Conservation (phyloP, 257 asterid genomes). For the Misopates orontium region DNA sequence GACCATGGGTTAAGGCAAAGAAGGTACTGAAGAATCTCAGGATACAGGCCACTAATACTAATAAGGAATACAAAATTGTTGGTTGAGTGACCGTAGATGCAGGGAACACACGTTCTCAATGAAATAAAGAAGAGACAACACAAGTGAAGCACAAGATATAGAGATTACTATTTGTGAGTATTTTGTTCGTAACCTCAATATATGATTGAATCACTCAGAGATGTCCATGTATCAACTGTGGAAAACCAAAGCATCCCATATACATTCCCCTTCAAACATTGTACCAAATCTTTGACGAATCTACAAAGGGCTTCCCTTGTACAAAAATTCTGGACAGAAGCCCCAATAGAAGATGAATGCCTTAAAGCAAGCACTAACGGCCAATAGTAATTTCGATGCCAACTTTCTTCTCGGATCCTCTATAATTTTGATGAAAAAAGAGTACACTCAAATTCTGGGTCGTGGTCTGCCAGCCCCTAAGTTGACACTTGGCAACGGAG, state of each 20-base stretch:
- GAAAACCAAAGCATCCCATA: constrained; percentile 62
- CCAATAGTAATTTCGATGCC: constrained; percentile 45
- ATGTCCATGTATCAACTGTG: constrained; percentile 65
- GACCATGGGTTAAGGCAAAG: constrained; percentile 76
- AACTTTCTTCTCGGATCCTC: constrained; percentile 49
- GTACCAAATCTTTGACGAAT: constrained; percentile 55
- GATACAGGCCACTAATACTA: constrained; percentile 40
- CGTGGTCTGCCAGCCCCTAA: constrained; percentile 62
- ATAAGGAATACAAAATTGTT: constrained; percentile 57
- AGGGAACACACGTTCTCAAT: constrained; percentile 52
- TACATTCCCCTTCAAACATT: constrained; percentile 67
- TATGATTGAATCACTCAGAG: constrained; percentile 41
- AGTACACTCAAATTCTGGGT: constrained; percentile 56
- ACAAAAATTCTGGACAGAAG: constrained; percentile 68
- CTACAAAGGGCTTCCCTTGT: constrained; percentile 71
- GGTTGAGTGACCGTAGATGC: constrained; percentile 59
- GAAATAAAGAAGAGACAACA: constrained; percentile 39
- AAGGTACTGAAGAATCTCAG: constrained; percentile 59
- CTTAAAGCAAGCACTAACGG: constrained; percentile 58
- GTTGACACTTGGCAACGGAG: constrained; percentile 59
- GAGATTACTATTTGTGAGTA: constrained; percentile 60
- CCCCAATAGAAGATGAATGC: constrained; percentile 64
- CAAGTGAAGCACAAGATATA: constrained; percentile 29
- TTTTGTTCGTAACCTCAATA: constrained; percentile 39
- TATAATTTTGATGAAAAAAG: constrained; percentile 50